Evolutionary conservation across 2,329 filamentous ascomycete species (phyloP).

Genomic region (Mariannaea sp.): DNA sequence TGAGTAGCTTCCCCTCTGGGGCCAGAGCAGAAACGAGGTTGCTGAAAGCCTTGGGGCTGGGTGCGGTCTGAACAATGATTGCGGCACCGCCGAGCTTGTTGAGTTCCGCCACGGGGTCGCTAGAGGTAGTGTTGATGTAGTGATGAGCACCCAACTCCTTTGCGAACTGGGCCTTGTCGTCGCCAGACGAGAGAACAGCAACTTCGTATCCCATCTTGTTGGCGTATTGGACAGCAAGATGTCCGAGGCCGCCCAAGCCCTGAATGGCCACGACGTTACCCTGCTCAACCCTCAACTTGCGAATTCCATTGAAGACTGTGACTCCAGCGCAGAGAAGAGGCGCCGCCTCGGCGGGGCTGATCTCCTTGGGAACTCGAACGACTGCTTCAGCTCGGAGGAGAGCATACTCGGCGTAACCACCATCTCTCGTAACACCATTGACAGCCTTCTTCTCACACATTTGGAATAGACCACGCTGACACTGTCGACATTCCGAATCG

Average conservation of each 20-base stretch:
- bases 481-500: constrained; percentile 66
- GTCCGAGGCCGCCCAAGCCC: constrained; percentile 76
- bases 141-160: constrained; percentile 49
- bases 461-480: constrained; percentile 67
- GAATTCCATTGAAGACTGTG: constrained; percentile 65
- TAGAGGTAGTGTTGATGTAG: constrained; percentile 56
- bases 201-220: constrained; percentile 76
- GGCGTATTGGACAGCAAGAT: constrained; percentile 78
- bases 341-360: constrained; percentile 59
- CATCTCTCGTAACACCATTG: constrained; percentile 69
- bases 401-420: constrained; percentile 71
- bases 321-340: constrained; percentile 69
- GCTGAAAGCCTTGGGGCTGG: constrained; percentile 59
- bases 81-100: constrained; percentile 64
- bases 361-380: constrained; percentile 57
- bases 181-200: constrained; percentile 68
- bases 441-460: constrained; percentile 66
- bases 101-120: constrained; percentile 55
- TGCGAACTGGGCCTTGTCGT: constrained; percentile 71
- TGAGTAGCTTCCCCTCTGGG: constrained; percentile 60
- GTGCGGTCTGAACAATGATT: constrained; percentile 66
- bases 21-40: constrained; percentile 59
- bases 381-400: constrained; percentile 64
- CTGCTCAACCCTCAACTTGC: constrained; percentile 57
- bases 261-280: constrained; percentile 63